These are phyloP conservation scores for Teratosphaeria nubilosa DNA, from an alignment of 2,329 filamentous ascomycete species.

Conservation along the genomic window DNA sequence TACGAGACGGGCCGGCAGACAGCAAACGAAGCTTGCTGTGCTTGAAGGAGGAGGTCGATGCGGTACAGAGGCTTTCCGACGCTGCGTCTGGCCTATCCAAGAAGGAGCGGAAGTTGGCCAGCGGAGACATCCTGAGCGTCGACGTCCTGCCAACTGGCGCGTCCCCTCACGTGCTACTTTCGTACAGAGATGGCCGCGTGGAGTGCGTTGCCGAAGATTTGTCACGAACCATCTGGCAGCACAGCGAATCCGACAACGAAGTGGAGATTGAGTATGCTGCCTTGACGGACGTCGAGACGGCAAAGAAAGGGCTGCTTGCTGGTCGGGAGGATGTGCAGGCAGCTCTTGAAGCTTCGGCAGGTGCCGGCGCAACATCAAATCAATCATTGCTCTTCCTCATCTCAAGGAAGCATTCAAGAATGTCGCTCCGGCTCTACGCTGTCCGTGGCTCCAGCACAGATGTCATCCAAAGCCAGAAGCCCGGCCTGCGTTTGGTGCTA, in stretches of 20 bases:
- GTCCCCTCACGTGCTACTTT: slow-evolving; percentile 13
- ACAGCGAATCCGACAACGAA: background rate
- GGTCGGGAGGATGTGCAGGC: slow-evolving; percentile 34
- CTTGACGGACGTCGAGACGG: slow-evolving; percentile 25
- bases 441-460: background rate
- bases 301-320: slow-evolving; percentile 34
- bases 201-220: slow-evolving; percentile 23
- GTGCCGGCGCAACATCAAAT: background rate
- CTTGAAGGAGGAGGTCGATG: slow-evolving; percentile 40
- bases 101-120: slow-evolving; percentile 23
- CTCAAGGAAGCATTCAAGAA: background rate
- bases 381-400: slow-evolving; percentile 10
- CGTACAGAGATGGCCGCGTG: slow-evolving; percentile 20
- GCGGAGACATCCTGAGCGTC: slow-evolving; percentile 15
- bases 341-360: background rate
- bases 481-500: slow-evolving; percentile 12
- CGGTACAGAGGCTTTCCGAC: slow-evolving; percentile 18
- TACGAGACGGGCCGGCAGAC: slow-evolving; percentile 35
- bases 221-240: slow-evolving; percentile 15
- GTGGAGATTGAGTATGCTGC: slow-evolving; percentile 16
- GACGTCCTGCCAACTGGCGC: slow-evolving; percentile 6
- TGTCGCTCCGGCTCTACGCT: slow-evolving; percentile 2
- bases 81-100: slow-evolving; percentile 8
- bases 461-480: slow-evolving; percentile 4
- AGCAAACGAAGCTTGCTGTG: slow-evolving; percentile 43